Evolutionary conservation across 2,329 filamentous ascomycete species (phyloP), one percentile per base, ranked within the genome.

Genomic region (Seiridium cupressi): DNA sequence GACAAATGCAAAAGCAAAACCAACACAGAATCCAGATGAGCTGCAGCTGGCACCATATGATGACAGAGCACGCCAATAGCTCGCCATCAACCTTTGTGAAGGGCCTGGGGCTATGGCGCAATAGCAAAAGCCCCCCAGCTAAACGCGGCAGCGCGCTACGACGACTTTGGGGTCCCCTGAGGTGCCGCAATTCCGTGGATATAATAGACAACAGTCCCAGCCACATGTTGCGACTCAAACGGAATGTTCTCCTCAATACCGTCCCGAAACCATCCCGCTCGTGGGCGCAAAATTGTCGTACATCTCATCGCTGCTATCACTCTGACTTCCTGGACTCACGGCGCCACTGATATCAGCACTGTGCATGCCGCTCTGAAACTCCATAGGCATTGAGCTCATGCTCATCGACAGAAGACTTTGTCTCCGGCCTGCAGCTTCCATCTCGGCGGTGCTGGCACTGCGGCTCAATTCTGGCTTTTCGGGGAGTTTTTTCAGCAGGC

Each of bases 381-480:
- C 74, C 47, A 68, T 65, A 9, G 61, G 60, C 31, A 67, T 60
- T 31, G 64, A 66, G 31, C 66, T 66, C 55, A 73, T 67, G 18
- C 74, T 70, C 60, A 62, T 62, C 26, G 60, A 55, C 5, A 62
- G 57, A 5, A 62, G 40, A 51, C 76, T 78, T 53, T 73, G 71
- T 11, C 76, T 68, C 58, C 76, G 65, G 11, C 72, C 70, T 0
- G 67, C 61, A 0, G 67, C 61, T 63, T 76, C 78, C 51, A 85
- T 77, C 55, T 85, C 82, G 9, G 74, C 77, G 6, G 76, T 72
- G 65, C 83, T 85, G 3, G 75, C 80, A 42, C 76, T 81, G 49
- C 84, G 78, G 68, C 84, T 87, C 67, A 91, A 81, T 32, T 82
- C 82, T 7, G 89, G 89, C 73, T 92, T 92, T 69, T 89, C 87